Base-by-base conservation (phyloP, 495 filamentous ascomycete species). In the Poronia punctata region DNA sequence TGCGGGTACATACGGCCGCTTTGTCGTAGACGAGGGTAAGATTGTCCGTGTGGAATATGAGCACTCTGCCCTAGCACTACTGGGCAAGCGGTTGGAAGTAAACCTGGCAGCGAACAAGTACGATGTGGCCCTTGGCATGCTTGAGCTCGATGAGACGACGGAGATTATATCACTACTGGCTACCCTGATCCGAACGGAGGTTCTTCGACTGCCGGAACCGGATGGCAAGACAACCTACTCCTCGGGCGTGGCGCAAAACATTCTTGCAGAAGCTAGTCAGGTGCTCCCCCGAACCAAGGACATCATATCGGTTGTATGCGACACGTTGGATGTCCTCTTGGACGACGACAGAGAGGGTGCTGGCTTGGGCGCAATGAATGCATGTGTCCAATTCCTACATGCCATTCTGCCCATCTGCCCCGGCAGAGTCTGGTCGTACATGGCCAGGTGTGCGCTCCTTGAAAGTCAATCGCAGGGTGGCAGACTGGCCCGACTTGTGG, bases 391-490 rank as follows among this genome's bases (percentile, higher is more conserved):
- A 27, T 96, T 97, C 45, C 71, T 90, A 10, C 70, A 81, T 43
- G 78, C 77, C 14, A 61, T 92, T 7, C 56, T 87, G 3, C 65
- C 70, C 5, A 63, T 93, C n/a, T 66, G 82, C 18, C 89, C 90
- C 3, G 80, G 78, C 30, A 68, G 89, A 42, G 79, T 95, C 2
- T 98, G 90, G 90, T 84, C 88, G 3, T 86, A 89, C 53, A 76
- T 98, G 53, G 74, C 82, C 4, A 72, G 86, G 35, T 93, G 84
- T 56, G 71, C 72, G 28, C 71, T 98, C 17, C 70, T 96, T 32
- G 83, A 81, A 24, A 71, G 74, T 19, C 76, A 84, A 53, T 76
- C 83, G 2, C 77, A 78, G 47, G 82, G 82, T 9, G 83, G 88
- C 9, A 72, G 80, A 32, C 71, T 97, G 43, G 70, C 79, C 17